These are phyloP conservation scores for Apiospora kogelbergensis DNA, from an alignment of 2,329 filamentous ascomycete species.

Conservation along the genomic window DNA sequence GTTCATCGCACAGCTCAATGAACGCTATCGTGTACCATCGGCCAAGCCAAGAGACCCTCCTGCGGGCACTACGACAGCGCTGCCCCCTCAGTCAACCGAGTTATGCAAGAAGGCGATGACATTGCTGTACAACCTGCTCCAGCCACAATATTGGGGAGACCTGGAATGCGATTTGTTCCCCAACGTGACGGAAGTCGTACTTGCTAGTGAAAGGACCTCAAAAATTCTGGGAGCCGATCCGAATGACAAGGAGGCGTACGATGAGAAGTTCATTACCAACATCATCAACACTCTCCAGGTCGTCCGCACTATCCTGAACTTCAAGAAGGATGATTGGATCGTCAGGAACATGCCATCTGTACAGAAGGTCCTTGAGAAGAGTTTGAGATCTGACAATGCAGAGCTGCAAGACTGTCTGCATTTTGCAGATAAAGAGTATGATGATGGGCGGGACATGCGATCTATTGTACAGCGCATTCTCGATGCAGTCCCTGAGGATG, in stretches of 20 bases:
- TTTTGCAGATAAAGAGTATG: constrained; percentile 66
- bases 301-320: constrained; percentile 83
- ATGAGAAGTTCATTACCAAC: constrained; percentile 80
- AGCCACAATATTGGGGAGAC: constrained; percentile 87
- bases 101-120: constrained; percentile 83
- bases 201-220: constrained; percentile 76
- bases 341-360: constrained; percentile 72
- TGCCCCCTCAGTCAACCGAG: constrained; percentile 64
- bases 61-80: constrained; percentile 42
- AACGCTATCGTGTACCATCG: constrained; percentile 77
- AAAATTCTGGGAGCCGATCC: constrained; percentile 59
- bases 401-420: constrained; percentile 95
- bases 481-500: constrained; percentile 81
- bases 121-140: constrained; percentile 80
- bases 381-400: constrained; percentile 81
- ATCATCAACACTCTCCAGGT: constrained; percentile 95
- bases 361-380: constrained; percentile 88
- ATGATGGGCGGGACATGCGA: constrained; percentile 69
- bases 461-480: constrained; percentile 81
- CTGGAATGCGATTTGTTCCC: constrained; percentile 88
- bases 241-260: constrained; percentile 68
- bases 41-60: constrained; percentile 61
- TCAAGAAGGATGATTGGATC: constrained; percentile 90
- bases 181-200: constrained; percentile 82
- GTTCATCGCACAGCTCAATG: constrained; percentile 87